These are phyloP conservation scores for Nematocida ironsii DNA, from an alignment of 371 early-diverging fungal species.

Conservation along the genomic window DNA sequence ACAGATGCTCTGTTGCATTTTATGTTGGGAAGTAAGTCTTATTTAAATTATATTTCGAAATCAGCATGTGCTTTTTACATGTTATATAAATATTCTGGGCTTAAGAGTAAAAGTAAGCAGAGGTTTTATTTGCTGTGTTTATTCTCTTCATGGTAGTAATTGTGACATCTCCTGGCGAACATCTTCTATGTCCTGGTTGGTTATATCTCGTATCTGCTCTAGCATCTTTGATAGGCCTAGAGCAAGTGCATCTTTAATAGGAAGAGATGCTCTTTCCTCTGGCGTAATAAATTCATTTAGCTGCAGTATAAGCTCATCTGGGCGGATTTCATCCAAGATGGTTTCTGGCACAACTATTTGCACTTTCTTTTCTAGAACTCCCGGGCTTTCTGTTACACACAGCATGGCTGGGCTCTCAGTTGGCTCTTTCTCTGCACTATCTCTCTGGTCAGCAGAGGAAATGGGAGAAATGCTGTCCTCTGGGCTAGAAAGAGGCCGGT, in stretches of 20 bases:
- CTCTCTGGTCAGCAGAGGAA: neutral
- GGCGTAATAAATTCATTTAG: neutral
- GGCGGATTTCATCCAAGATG: neutral
- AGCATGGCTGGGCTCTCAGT: neutral
- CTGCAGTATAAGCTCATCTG: constrained; percentile 1
- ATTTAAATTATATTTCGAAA: no score
- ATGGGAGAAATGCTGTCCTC: neutral
- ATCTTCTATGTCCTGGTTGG: constrained; percentile 32
- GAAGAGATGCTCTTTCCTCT: constrained; percentile 16
- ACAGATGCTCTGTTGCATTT: no score
- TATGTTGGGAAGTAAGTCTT: no score
- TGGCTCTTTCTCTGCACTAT: neutral
- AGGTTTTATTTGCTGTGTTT: neutral
- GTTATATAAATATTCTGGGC: no score
- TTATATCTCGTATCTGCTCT: constrained; percentile 22
- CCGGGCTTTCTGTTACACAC: neutral
- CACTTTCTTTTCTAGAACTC: neutral
- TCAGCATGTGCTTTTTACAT: no score
- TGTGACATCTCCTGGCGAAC: constrained; percentile 13
- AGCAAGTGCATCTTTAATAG: constrained; percentile 10
- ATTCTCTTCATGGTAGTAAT: neutral
- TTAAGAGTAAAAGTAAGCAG: no score
- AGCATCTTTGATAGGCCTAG: constrained; percentile 25
- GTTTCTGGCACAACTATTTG: neutral
- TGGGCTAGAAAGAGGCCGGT: neutral